Base-by-base conservation (phyloP, 495 filamentous ascomycete genomes). In the Entonaema liquescens region DNA sequence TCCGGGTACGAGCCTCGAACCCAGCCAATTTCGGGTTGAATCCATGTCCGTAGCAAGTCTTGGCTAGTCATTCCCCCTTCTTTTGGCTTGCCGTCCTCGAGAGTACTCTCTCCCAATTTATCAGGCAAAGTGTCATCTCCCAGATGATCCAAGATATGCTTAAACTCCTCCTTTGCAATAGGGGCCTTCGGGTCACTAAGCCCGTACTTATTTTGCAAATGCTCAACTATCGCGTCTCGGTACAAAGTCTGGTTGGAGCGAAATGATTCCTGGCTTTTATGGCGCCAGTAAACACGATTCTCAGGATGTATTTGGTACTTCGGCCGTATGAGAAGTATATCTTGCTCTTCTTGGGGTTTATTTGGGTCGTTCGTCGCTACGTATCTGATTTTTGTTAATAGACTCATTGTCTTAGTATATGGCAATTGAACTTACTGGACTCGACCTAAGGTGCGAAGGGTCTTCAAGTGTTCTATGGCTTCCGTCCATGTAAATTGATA, bases 271-370 rank as follows among this genome's bases (percentile, higher is more conserved):
- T 12, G 0, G 25, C 56, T 29, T 15, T 8, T 2, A 42, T 75
- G 64, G 17, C 75, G 75, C 75, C 75, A 77, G 13, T 13, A 23
- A 17, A 77, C 54, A 49, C 73, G 75, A 26, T 77, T 59, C 49
- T 77, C 75, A 5, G 75, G 75, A 23, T 75, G 70, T 13, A 76
- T 11, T 3, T 33, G 49, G 52, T 77, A 77, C 1, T 5, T 13
- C 21, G 75, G 75, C 12, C 73, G 67, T 26, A 13, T 36, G 29
- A 77, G 49, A 21, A 7, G 0, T 12, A 38, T 55, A 35, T 25
- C 17, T 3, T 33, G 31, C 5, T 31, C 19, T 65, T 29, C 36
- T n/a, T 36, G 11, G 4, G 17, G 9, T 25, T 29, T 47, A 9
- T 13, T 28, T 31, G 1, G 29, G 29, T 29, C 26, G 1, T 28